phyloP scores from a whole-genome alignment of 768 basidiomycete genomes.

The Psilocybe subaeruginosa region DNA sequence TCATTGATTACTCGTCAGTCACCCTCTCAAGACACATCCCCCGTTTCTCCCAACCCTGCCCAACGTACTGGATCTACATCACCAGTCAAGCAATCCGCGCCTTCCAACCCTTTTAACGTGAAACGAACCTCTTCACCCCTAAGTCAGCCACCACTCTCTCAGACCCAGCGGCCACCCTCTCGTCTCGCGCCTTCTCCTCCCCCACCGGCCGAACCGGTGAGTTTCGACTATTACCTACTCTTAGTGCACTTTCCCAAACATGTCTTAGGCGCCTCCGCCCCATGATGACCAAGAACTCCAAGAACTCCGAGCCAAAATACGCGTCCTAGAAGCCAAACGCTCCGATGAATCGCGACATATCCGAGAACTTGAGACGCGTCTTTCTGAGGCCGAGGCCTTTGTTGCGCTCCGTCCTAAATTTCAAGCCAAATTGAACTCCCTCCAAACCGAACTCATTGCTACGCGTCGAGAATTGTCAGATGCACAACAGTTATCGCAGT shows the following conservation, averaged over 20 bases:
- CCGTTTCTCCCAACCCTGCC: constrained; percentile 31
- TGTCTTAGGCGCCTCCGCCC: constrained; percentile 17
- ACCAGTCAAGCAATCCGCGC: constrained; percentile 17
- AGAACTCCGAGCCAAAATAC: constrained; percentile 81
- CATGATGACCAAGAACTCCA: constrained; percentile 68
- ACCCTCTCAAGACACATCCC: constrained; percentile 38
- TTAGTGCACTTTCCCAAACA: not conserved
- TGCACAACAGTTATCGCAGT: constrained; percentile 69
- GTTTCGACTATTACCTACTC: constrained; percentile 5
- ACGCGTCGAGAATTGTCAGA: constrained; percentile 81
- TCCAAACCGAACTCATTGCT: constrained; percentile 79
- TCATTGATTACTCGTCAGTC: constrained; percentile 48
- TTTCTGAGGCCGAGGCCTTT: constrained; percentile 83
- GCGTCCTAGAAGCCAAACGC: constrained; percentile 85
- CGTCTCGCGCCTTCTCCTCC: constrained; percentile 25
- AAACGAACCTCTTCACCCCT: constrained; percentile 43
- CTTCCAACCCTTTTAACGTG: constrained; percentile 24
- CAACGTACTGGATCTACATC: constrained; percentile 33
- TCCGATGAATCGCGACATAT: constrained; percentile 85
- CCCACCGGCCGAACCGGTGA: constrained; percentile 23
- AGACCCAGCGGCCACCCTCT: constrained; percentile 22
- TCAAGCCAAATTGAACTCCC: constrained; percentile 81
- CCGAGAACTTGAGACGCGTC: constrained; percentile 82
- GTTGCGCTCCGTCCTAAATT: constrained; percentile 87
- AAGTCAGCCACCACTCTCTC: constrained; percentile 33